Base-by-base conservation (phyloP, 345 rosid species). In the Populus deltoides region DNA sequence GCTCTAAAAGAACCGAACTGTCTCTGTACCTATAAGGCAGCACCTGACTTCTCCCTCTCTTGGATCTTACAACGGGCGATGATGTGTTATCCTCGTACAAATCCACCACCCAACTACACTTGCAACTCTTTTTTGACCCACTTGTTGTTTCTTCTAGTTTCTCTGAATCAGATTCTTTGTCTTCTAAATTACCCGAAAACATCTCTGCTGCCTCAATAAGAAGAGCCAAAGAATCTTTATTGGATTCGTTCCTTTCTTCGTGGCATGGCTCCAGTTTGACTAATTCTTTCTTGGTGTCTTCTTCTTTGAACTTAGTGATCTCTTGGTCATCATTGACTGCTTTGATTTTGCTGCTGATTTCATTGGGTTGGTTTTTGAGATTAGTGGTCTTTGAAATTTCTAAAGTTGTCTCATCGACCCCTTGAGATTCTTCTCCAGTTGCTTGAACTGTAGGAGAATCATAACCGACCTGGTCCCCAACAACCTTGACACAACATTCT, bases 21-120 rank as follows among this genome's bases (percentile, higher is more conserved):
- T 88, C 90, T 69, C 90, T 78, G 75, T 82, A 86, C 72, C 89
- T 82, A 18, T 67, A 78, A 29, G 90, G 90, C 73, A 88, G 45
- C 1, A 86, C 84, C 35, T 79, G 90, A 45, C 74, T 80, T 79
- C 88, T 82, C 61, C 87, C 87, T 71, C 90, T 77, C 81, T 79
- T 83, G 75, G 87, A 74, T 66, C 84, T 86, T 82, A 71, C 83
- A 77, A 72, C 85, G 63, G 86, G 78, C 57, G 80, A 73, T 65
- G 55, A 53, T 18, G 72, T 70, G 27, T 68, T 81, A 11, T 65
- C 75, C 67, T 57, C 79, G 38, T 38, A 41, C 70, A 25, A 49
- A 57, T 67, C 75, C 65, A 10, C 68, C 77, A 29, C 24, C 47
- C 11, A 43, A 63, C 73, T 35, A 29, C 83, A 24, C 65, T 74